Conservation (phyloP, 768 basidiomycete species). For the Tylopilus sp. region DNA sequence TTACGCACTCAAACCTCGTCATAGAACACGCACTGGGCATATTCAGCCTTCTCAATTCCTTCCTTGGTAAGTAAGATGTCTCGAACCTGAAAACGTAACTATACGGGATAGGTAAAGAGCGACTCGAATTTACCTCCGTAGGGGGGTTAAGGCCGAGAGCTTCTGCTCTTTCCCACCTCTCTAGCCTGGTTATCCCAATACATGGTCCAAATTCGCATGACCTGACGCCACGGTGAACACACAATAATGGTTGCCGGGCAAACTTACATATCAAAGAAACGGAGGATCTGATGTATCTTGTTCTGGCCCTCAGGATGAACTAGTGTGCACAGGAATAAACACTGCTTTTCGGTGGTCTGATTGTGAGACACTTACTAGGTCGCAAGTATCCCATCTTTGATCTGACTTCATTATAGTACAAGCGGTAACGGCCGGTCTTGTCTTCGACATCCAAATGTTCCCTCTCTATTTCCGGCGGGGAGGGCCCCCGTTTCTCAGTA, state of each 20-base stretch:
- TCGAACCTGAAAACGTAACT: conserved; percentile 49
- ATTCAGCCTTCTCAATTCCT: conserved; percentile 50
- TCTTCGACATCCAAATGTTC: conserved; percentile 40
- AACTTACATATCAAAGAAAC: conserved; percentile 73
- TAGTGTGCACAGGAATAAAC: conserved; percentile 27
- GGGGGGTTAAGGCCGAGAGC: conserved; percentile 80
- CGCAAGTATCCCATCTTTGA: conserved; percentile 52
- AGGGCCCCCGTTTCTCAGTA: conserved; percentile 4
- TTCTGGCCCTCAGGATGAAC: conserved; percentile 65
- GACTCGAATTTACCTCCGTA: conserved; percentile 49
- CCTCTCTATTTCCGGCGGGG: conserved; percentile 12
- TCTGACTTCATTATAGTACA: conserved; percentile 44
- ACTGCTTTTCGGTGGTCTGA: background rate
- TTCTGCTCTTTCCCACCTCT: conserved; percentile 85
- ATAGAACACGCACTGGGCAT: conserved; percentile 62
- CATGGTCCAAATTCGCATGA: conserved; percentile 81
- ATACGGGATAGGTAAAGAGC: background rate
- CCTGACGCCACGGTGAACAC: conserved; percentile 35
- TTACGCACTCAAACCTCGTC: conserved; percentile 31
- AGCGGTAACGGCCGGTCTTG: conserved; percentile 51
- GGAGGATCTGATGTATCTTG: conserved; percentile 67
- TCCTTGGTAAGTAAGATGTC: conserved; percentile 74
- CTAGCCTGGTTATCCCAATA: conserved; percentile 72
- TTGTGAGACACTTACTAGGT: conserved; percentile 50
- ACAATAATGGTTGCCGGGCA: background rate